Base-by-base conservation (phyloP, 805 yeast genomes). In the Starmerella vitae region DNA sequence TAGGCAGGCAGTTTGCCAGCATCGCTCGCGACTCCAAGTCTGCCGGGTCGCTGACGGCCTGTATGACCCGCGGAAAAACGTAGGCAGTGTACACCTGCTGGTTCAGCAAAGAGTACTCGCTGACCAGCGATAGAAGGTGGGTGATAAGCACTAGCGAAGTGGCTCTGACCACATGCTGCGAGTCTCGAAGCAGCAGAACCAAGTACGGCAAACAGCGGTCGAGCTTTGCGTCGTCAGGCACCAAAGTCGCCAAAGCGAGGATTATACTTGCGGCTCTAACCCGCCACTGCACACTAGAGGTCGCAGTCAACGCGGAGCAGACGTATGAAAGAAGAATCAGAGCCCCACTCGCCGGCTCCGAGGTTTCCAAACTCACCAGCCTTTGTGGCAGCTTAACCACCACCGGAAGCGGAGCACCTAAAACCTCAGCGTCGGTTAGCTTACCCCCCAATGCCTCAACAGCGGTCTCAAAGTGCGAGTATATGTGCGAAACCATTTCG, bases 131-230 rank as follows among this genome's bases (percentile, higher is more conserved):
- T 29, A 88, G 58, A 2, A 91, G 58, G 29, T 82, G 86, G 0
- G 93, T 73, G 33, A 82, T 53, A 2, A 76, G 62, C 33, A 72
- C 63, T 6, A 91, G 50, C 0, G 93, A 81, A 3, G 73, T 62
- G 1, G 75, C 68, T 37, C 78, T 80, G 3, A 84, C 91, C 33
- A 67, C 70, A 1, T 73, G 66, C 15, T 76, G 67, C 1, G 67
- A 61, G 44, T 83, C 94, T 37, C 80, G 84, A 12, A 86, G 56
- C 38, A 84, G 63, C n/a, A 73, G 62, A 18, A 82, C 69, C 19
- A 91, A 56, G 53, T 78, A 83, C 0, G 98, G 97, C 19, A 91
- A 57, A 24, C 84, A 74, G 33, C 96, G 61, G 56, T 91, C 96
- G 29, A 91, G 62, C 54, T 85, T 88, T 13, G 76, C 76, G 41